These are phyloP conservation scores for Candida germanica DNA, from an alignment of 805 yeast genomes.

Conservation along the genomic window DNA sequence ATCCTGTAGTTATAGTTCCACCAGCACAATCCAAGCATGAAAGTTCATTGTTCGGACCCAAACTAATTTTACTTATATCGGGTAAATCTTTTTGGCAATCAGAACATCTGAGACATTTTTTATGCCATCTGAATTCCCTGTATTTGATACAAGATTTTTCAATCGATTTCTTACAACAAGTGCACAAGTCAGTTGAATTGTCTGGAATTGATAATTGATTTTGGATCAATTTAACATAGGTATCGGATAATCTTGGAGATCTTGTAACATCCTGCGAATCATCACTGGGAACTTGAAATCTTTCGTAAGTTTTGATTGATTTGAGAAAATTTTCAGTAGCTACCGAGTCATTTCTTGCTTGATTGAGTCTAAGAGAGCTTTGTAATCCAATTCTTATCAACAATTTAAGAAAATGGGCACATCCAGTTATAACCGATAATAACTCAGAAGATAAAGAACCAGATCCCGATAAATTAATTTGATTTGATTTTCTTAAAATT, in stretches of 20 bases:
- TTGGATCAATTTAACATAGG: slow-evolving; percentile 18
- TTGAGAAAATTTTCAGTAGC: slow-evolving; percentile 63
- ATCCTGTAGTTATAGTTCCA: slow-evolving; percentile 35
- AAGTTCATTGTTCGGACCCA: slow-evolving; percentile 41
- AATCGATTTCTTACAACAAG: slow-evolving; percentile 66
- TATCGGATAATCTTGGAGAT: slow-evolving; percentile 11
- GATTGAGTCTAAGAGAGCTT: slow-evolving; percentile 69
- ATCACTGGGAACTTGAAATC: slow-evolving; percentile 4
- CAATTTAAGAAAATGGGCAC: slow-evolving; percentile 89
- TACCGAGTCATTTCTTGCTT: slow-evolving; percentile 50
- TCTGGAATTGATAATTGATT: slow-evolving; percentile 44
- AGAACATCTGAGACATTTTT: slow-evolving; percentile 66
- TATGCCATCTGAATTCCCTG: slow-evolving; percentile 76
- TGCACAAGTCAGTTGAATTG: slow-evolving; percentile 75
- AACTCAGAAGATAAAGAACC: slow-evolving; percentile 60
- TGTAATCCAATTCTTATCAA: slow-evolving; percentile 77
- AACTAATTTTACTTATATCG: slow-evolving; percentile 45
- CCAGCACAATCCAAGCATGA: slow-evolving; percentile 14
- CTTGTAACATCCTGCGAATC: slow-evolving; percentile 4
- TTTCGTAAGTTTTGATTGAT: slow-evolving; percentile 17
- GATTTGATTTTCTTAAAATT: slow-evolving; percentile 61
- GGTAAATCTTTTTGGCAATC: slow-evolving; percentile 45
- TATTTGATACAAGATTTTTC: slow-evolving; percentile 77
- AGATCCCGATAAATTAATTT: slow-evolving; percentile 35
- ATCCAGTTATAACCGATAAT: slow-evolving; percentile 78